Evolutionary conservation across 2,329 filamentous ascomycete genomes (phyloP).

Genomic region (Arthrobotrys musiformis): DNA sequence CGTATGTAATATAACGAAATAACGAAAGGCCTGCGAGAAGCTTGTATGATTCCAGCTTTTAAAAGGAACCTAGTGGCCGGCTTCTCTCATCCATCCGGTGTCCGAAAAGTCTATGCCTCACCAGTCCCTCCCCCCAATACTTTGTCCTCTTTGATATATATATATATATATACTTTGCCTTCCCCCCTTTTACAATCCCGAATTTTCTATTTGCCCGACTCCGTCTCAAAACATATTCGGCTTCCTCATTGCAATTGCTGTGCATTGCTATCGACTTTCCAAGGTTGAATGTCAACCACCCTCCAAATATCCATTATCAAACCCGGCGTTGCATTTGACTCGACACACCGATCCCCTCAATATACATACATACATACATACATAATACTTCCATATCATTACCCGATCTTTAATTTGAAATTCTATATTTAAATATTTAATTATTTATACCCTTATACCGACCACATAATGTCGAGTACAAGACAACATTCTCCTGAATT

Average conservation of each 20-base stretch:
- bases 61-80: conserved; percentile 41
- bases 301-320: not conserved
- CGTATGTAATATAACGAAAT: conserved; percentile 46
- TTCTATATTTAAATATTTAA: conserved; percentile 19
- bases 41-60: conserved; percentile 47
- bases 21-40: conserved; percentile 22
- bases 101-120: conserved; percentile 52
- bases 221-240: not conserved
- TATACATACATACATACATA: not conserved
- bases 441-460: no score
- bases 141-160: conserved; percentile 8
- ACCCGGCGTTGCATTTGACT: no score
- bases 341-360: not conserved
- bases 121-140: conserved; percentile 2
- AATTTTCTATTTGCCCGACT: conserved; percentile 14
- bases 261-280: conserved; percentile 8
- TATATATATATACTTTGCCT: conserved; percentile 41
- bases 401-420: not conserved
- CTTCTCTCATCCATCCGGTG: conserved; percentile 45
- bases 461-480: conserved; percentile 44
- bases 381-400: not conserved
- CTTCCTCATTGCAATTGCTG: conserved; percentile 23
- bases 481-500: conserved; percentile 51
- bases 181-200: conserved; percentile 16
- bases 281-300: not conserved